phyloP scores from a whole-genome alignment of 1,284 basidiomycete genomes.

The Agroathelia rolfsii region DNA sequence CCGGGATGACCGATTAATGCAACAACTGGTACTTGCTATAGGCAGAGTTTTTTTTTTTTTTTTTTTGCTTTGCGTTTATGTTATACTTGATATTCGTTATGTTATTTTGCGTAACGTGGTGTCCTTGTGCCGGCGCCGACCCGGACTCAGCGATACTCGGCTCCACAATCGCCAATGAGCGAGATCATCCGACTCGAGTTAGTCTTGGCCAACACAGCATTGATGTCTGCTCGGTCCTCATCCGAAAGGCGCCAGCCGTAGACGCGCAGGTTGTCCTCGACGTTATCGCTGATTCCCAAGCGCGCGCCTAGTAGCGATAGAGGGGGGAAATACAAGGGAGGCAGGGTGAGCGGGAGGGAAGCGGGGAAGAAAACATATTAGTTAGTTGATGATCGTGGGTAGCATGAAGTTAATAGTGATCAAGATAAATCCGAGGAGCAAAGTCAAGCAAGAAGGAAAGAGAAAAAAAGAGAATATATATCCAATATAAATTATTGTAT shows the following conservation, averaged over 20 bases:
- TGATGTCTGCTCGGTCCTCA: conserved; percentile 50
- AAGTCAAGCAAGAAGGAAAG: conserved; percentile 5
- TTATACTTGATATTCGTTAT: too few species aligned
- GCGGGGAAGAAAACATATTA: conserved; percentile 1
- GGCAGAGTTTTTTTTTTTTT: too few species aligned
- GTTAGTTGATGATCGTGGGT: too few species aligned
- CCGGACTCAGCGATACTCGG: conserved; percentile 55
- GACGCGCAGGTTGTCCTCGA: conserved; percentile 54
- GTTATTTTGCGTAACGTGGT: too few species aligned
- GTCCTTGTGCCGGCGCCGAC: too few species aligned
- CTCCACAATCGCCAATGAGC: conserved; percentile 71
- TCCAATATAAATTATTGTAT: too few species aligned
- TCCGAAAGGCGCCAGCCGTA: conserved; percentile 48
- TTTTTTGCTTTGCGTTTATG: too few species aligned
- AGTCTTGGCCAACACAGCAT: conserved; percentile 47
- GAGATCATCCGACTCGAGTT: conserved; percentile 52
- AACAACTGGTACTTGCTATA: too few species aligned
- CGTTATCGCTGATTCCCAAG: conserved; percentile 67
- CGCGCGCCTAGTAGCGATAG: conserved; percentile 65
- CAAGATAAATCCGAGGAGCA: conserved; percentile 6
- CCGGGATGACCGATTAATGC: too few species aligned
- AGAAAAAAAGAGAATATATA: too few species aligned
- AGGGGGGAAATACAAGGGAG: conserved; percentile 1
- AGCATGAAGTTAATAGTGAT: too few species aligned
- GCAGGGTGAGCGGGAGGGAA: too few species aligned